Evolutionary conservation across 2,329 filamentous ascomycete genomes (phyloP).

Genomic region (Alternaria solani): DNA sequence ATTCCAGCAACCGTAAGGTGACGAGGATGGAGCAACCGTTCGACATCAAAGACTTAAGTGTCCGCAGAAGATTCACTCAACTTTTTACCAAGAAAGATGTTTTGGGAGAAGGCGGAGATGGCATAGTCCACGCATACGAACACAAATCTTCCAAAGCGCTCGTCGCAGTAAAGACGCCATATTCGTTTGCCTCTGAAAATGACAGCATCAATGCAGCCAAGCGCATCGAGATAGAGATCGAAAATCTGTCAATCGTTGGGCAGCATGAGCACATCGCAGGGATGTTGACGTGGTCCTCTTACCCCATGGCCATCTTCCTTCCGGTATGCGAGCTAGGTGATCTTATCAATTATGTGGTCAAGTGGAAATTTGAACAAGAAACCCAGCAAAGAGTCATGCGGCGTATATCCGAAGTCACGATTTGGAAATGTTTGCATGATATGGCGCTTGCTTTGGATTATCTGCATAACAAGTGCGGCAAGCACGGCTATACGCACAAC

Average conservation of each 20-base stretch:
- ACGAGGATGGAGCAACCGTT: background rate
- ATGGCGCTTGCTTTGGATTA: constrained; percentile 31
- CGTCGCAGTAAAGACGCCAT: constrained; percentile 7
- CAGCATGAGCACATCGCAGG: constrained; percentile 23
- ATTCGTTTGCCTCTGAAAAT: background rate
- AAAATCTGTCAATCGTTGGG: constrained; percentile 3
- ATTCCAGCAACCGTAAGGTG: background rate
- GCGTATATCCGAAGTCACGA: constrained; percentile 28
- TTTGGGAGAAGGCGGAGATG: constrained; percentile 21
- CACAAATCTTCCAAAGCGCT: background rate
- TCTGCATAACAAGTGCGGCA: constrained; percentile 27
- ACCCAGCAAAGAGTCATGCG: background rate
- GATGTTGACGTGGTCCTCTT: constrained; percentile 10
- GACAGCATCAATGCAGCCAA: background rate
- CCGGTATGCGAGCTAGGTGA: constrained; percentile 31
- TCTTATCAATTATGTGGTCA: constrained; percentile 12
- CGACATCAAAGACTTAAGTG: background rate
- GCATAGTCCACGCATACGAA: constrained; percentile 13
- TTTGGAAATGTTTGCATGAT: constrained; percentile 40
- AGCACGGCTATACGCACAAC: constrained; percentile 72
- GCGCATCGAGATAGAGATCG: background rate
- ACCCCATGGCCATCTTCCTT: constrained; percentile 24
- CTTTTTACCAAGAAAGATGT: background rate
- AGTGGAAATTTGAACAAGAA: constrained; percentile 9
- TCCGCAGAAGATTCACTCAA: background rate